Conservation (phyloP, 2,329 filamentous ascomycete genomes). For the Leptographium flavum region DNA sequence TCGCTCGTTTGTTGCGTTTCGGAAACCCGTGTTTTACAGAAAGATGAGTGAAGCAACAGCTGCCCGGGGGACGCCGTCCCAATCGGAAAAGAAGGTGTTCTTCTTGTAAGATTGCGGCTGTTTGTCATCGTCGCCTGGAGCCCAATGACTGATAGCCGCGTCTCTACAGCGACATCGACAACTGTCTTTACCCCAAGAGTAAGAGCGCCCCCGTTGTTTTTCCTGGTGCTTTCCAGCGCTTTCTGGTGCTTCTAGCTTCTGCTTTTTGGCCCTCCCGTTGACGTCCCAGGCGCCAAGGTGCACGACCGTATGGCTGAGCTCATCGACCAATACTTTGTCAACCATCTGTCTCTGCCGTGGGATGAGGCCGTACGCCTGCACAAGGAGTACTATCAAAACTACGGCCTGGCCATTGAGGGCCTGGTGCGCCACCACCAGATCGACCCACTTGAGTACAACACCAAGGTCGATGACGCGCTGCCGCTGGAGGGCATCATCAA, state of each 20-base stretch:
- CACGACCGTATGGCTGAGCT: constrained; percentile 78
- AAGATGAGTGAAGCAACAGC: constrained; percentile 3
- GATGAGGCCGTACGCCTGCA: constrained; percentile 80
- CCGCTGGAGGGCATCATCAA: constrained; percentile 75
- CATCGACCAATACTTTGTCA: constrained; percentile 51
- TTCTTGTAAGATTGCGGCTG: constrained; percentile 26
- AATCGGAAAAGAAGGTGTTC: constrained; percentile 19
- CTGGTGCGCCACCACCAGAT: constrained; percentile 90
- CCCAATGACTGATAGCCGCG: not conserved
- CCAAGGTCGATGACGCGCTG: constrained; percentile 85
- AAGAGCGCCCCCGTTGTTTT: constrained; percentile 15
- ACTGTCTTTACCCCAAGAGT: constrained; percentile 90
- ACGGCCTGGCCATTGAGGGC: constrained; percentile 93
- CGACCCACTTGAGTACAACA: constrained; percentile 86
- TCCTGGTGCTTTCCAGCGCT: too few relatives aligned
- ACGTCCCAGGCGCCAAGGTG: constrained; percentile 51
- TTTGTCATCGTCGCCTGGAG: not conserved
- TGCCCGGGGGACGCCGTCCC: not conserved
- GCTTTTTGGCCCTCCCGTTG: not conserved
- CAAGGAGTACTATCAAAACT: constrained; percentile 84
- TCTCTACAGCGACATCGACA: constrained; percentile 80
- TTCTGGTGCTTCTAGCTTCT: too few relatives aligned
- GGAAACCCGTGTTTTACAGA: not conserved
- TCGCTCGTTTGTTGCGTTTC: constrained; percentile 1
- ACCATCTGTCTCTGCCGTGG: constrained; percentile 57